Base-by-base conservation (phyloP, 805 yeast species). In the Pichia nanzhaoensis region DNA sequence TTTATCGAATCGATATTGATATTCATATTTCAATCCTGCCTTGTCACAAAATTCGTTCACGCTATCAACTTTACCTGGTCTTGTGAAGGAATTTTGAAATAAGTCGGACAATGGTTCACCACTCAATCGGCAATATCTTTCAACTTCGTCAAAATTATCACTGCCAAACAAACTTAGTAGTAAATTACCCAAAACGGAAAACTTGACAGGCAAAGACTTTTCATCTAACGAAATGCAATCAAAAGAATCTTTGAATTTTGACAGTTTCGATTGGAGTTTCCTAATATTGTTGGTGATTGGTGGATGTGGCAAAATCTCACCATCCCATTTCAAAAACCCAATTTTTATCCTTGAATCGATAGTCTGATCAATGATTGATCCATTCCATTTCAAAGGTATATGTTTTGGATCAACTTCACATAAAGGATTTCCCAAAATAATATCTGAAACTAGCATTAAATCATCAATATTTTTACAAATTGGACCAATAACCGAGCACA, bases 371-470 rank as follows among this genome's bases (percentile, higher is more conserved):
- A 28, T 31, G 19, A 38, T 22, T 13, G 43, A 35, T 1, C 54
- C 49, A 47, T 70, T 63, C 80, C 81, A 79, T 1, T 77, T 73
- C 19, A 79, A 57, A 24, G 78, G 76, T n/a, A 68, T 55, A 34
- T 66, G 61, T 50, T 69, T 73, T 2, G 80, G 75, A 55, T 80
- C 84, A 34, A 54, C 44, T 8, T 55, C 44, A 77, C 80, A 72
- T 8, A 78, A 74, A 47, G 71, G 60, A 17, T 61, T 49, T 33
- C 59, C 61, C 16, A 73, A 55, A 12, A 77, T 58, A 1, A 64
- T 50, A 42, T 69, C 62, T 33, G 67, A 63, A 44, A 71, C 63
- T 20, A 63, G 55, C 40, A 67, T 69, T 35, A 64, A 34, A 51
- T 64, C 69, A 28, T 60, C 57, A 22, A 64, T 34, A 39, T 49